Conservation (phyloP, 2,329 filamentous ascomycete species). For the Fusarium euwallaceae region DNA sequence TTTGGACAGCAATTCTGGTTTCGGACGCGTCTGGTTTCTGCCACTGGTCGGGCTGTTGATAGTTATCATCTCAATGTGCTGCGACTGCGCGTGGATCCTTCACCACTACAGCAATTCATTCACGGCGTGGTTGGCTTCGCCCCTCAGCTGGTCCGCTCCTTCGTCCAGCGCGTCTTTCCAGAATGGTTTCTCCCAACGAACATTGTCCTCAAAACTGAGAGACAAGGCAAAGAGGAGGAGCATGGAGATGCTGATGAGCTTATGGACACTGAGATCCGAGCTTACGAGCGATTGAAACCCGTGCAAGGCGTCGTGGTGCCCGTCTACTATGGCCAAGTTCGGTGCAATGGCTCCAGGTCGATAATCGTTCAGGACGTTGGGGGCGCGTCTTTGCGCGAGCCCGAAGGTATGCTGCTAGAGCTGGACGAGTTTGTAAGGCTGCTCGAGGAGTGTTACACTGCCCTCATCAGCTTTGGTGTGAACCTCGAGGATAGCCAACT, state of each 20-base stretch:
- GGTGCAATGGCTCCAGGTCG: neutral
- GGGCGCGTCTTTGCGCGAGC: neutral
- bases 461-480: neutral
- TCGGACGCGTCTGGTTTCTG: neutral
- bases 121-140: neutral
- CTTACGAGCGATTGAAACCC: neutral
- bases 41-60: neutral
- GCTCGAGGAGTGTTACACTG: neutral
- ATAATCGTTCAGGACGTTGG: neutral
- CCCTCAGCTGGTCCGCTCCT: neutral
- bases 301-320: neutral
- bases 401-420: neutral
- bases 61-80: neutral
- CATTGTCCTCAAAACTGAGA: neutral
- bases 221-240: neutral
- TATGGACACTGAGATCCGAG: neutral
- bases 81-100: neutral
- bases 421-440: neutral
- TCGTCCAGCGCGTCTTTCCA: neutral
- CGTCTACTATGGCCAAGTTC: neutral
- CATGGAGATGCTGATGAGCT: neutral
- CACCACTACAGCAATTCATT: neutral
- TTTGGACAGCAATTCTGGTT: neutral
- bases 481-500: neutral
- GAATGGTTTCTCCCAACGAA: neutral